phyloP scores from a whole-genome alignment of 345 rosid species.

The Kernera saxatilis region DNA sequence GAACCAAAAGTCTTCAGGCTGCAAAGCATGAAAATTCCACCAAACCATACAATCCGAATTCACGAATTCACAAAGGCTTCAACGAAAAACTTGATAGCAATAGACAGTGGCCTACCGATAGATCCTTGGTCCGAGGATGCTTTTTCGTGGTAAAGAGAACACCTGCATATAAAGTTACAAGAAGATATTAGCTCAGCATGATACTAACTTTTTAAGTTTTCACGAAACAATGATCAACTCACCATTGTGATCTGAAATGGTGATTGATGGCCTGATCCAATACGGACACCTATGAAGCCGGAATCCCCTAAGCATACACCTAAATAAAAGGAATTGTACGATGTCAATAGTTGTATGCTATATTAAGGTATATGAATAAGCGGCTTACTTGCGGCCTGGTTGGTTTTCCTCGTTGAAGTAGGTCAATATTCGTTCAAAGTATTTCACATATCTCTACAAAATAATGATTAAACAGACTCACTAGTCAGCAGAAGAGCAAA shows the following conservation, averaged over 20 bases:
- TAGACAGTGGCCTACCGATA: constrained; percentile 43
- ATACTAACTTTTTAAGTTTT: neutral
- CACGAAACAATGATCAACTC: constrained; percentile 14
- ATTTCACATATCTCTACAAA: constrained; percentile 74
- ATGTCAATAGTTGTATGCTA: neutral
- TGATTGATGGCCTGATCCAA: constrained; percentile 81
- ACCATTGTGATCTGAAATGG: constrained; percentile 78
- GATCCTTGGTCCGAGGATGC: constrained; percentile 70
- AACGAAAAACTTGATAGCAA: neutral
- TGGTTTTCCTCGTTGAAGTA: constrained; percentile 79
- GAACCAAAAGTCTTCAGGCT: constrained; percentile 91
- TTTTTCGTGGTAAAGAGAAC: constrained; percentile 76
- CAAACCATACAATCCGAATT: neutral
- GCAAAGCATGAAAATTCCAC: constrained; percentile 18
- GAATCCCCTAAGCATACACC: constrained; percentile 89
- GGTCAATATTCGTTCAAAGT: constrained; percentile 62
- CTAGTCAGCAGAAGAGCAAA: neutral
- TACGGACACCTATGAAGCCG: constrained; percentile 86
- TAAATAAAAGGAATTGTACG: constrained; percentile 19
- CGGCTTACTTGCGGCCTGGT: constrained; percentile 64
- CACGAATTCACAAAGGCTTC: neutral
- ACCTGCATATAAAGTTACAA: constrained; percentile 37
- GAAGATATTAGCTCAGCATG: neutral
- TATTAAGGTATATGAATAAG: neutral
- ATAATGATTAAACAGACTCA: neutral